These are phyloP conservation scores for Baudoinia panamericana DNA, from an alignment of 495 filamentous ascomycete species.

Conservation along the genomic window DNA sequence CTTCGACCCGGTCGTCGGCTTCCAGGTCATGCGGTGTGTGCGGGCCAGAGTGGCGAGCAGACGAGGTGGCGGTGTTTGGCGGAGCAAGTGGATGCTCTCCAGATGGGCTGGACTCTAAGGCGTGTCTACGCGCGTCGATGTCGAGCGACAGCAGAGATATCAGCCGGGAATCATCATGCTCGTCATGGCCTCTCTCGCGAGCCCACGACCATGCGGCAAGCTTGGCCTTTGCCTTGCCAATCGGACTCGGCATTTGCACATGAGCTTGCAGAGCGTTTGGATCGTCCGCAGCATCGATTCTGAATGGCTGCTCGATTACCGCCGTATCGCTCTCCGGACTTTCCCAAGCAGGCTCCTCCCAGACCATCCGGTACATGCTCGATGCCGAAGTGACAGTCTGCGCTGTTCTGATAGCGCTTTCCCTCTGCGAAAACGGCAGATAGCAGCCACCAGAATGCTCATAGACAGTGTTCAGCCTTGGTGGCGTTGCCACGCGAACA, in stretches of 20 bases:
- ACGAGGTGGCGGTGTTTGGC: constrained; percentile 9
- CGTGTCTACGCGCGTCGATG: not conserved
- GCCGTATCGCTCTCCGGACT: constrained; percentile 2
- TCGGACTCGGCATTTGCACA: constrained; percentile 2
- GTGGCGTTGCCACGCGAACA: constrained; percentile 2
- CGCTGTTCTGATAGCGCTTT: not conserved
- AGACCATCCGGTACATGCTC: constrained; percentile 6
- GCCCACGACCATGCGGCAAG: constrained; percentile 18
- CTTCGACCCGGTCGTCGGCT: not conserved
- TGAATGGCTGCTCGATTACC: not conserved
- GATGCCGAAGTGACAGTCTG: constrained; percentile 2
- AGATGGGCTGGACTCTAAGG: not conserved
- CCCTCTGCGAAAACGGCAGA: not conserved
- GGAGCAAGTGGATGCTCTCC: constrained; percentile 6
- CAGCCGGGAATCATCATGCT: not conserved
- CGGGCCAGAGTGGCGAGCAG: constrained; percentile 5
- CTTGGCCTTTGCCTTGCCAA: constrained; percentile 12
- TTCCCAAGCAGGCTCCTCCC: constrained; percentile 4
- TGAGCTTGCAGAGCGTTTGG: not conserved
- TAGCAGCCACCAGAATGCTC: constrained; percentile 3
- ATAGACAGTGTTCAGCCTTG: constrained; percentile 6
- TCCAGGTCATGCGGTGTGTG: constrained; percentile 1
- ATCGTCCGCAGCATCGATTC: not conserved
- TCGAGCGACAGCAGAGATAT: not conserved
- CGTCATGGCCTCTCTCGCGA: constrained; percentile 4